Evolutionary conservation across 306 rosid genomes (phyloP), one percentile per base, ranked within the genome.

Genomic region (Vigna mungo): DNA sequence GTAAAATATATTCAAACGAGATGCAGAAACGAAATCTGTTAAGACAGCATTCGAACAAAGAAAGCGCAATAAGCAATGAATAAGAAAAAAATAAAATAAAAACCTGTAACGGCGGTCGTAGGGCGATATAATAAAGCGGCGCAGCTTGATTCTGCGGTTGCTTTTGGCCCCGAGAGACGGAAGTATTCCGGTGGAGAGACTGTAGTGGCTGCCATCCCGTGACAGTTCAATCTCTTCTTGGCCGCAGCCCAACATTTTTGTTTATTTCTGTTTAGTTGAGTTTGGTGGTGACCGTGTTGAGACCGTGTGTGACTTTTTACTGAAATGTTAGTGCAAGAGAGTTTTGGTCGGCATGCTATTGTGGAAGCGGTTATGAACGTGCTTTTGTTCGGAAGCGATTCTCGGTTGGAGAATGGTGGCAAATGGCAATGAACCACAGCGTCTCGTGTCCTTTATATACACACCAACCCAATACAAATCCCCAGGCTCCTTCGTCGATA

Each of bases 141-240:
- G 68, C 63, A 91, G 94, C 51, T 83, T 84, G 27, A 89, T 76
- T 63, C 96, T 63, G 43, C 96, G 91, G 25, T 61, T 80, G 36
- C 93, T 88, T 80, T 87, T 74, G 13, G 96, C 98, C 0, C 98
- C 99, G 3, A 96, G 94, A 5, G 99, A 86, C 2, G 99, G 99
- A 17, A 96, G 68, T 16, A 96, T 80, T 0, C 93, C 98, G 9
- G 90, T 91, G 0, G 97, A 54, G 20, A 95, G 91, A 21, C 97
- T 95, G 60, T 86, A 91, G 3, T 92, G 96, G 64, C 96, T 92
- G 10, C 97, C 97, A 39, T 96, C 98, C 36, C 94, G 82, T 1
- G 99, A 90, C 16, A 87, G 17, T 11, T 96, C 96, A 0, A 91
- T 13, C 83, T 91, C 90, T 43, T 88, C 88, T 68, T 90, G 64